Percentiles rank a stretch among this genome's conserved stretches.
phyloP scores from a whole-genome alignment of 257 asterid genomes.

The Solanum pimpinellifolium region DNA sequence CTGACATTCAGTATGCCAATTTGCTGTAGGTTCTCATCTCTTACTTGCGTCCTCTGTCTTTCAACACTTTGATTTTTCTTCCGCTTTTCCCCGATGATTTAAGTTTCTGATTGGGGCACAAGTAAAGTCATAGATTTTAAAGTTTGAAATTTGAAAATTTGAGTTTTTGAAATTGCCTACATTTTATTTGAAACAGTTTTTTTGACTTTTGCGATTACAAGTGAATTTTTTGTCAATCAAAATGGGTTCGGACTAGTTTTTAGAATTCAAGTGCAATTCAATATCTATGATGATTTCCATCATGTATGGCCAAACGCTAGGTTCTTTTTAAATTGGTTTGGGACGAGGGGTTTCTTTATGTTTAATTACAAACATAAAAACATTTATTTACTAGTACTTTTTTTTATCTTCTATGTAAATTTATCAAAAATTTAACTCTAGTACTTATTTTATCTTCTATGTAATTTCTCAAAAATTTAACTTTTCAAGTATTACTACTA shows the following conservation, averaged over 20 bases:
- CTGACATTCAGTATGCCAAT: conserved; percentile 53
- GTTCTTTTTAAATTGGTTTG: not conserved
- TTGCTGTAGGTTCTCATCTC: conserved; percentile 24
- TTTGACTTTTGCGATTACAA: not conserved
- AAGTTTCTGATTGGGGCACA: not conserved
- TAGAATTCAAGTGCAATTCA: not conserved
- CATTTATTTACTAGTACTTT: not conserved
- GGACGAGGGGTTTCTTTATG: not conserved
- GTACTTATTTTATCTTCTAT: too few relatives aligned
- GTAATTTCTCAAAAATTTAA: not conserved
- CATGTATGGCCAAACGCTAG: not conserved
- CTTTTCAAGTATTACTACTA: not conserved
- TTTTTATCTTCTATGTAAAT: not conserved
- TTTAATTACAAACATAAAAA: not conserved
- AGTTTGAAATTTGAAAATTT: not conserved
- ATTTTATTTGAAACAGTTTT: too few relatives aligned
- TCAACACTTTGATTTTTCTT: not conserved
- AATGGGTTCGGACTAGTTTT: not conserved
- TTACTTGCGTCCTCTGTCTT: not conserved
- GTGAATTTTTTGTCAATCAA: not conserved
- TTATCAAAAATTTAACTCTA: not conserved
- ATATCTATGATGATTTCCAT: not conserved
- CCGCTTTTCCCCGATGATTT: not conserved
- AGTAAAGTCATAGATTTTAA: not conserved
- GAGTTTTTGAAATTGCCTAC: too few relatives aligned